Evolutionary conservation across 345 rosid species (phyloP), one percentile per base, ranked within the genome.

Genomic region (Lepidium africanum): DNA sequence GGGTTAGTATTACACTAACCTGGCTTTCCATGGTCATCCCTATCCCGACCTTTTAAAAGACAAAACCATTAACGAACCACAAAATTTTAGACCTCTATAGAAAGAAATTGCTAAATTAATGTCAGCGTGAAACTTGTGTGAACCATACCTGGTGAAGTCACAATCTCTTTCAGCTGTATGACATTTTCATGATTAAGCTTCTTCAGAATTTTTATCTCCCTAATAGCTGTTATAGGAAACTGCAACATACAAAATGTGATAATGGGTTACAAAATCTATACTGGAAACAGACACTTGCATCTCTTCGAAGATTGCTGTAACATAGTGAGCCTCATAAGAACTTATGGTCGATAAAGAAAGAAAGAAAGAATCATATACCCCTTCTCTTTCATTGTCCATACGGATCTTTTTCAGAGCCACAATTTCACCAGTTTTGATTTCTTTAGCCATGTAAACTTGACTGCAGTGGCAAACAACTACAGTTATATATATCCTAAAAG

Each of bases 311-410:
- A 8, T 30, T 3, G 39, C 1, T 16, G 43, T 11, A 30, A 47
- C 9, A 47, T 3, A 14, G 36, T 16, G 61, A 52, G 15, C 52
- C 11, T 27, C 9, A 41, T 25, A 35, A 43, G 3, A 17, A 46
- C 10, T 47, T 5, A 58, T 47, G 10, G 39, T 6, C 16, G 3
- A 35, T 49, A 36, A 10, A n/a, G n/a, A 9, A 33, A 55, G 40
- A n/a, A n/a, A 36, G 35, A 41, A n/a, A 64, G 23, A 13, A 36
- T 9, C 40, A 60, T 68, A 62, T 84, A 90, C 97, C 86, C 98
- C 97, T 73, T 90, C 97, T 80, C 90, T 87, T 79, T 93, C 98
- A 58, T 90, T 90, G 70, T 94, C 99, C 99, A 94, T 93, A 62
- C 98, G 85, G 43, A 91, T 88, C 80, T 87, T 93, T 82, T 93